Conservation (phyloP, 306 rosid genomes). For the Quercus engelmannii region DNA sequence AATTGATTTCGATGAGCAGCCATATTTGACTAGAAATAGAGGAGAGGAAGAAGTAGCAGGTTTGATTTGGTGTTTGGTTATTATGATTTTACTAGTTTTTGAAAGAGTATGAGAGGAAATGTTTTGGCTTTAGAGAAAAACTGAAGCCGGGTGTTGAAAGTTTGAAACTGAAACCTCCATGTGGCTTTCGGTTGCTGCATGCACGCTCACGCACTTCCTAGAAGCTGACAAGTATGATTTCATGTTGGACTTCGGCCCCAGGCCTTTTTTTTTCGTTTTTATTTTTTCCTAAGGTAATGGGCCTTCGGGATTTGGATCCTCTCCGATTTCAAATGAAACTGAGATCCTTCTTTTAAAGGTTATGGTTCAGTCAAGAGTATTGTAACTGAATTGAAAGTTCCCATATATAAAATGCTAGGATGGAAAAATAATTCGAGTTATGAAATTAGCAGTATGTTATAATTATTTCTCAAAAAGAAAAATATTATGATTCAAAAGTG, state of each 20-base stretch:
- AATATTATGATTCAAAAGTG: too few species aligned
- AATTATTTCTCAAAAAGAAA: too few species aligned
- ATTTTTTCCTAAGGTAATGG: too few species aligned
- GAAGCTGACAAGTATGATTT: background rate
- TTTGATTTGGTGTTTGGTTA: background rate
- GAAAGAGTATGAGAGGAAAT: background rate
- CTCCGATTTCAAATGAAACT: too few species aligned
- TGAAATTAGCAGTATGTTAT: accelerated
- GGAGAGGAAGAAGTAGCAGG: background rate
- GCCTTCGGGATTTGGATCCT: too few species aligned
- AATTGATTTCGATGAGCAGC: slow-evolving; percentile 1
- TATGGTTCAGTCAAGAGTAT: too few species aligned
- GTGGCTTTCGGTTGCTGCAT: slow-evolving; percentile 3
- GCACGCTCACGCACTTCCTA: background rate
- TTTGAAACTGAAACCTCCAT: background rate
- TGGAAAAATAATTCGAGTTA: too few species aligned
- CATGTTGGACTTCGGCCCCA: background rate
- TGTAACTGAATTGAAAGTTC: too few species aligned
- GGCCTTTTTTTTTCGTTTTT: too few species aligned
- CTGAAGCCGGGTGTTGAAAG: background rate
- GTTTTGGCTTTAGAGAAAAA: background rate
- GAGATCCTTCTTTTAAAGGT: too few species aligned
- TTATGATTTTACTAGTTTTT: background rate
- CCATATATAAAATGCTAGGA: too few species aligned
- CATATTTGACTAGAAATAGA: slow-evolving; percentile 9